Percentiles rank a stretch among this genome's conserved stretches.
Conservation (phyloP, 306 rosid species). For the Inga leiocalycina region DNA sequence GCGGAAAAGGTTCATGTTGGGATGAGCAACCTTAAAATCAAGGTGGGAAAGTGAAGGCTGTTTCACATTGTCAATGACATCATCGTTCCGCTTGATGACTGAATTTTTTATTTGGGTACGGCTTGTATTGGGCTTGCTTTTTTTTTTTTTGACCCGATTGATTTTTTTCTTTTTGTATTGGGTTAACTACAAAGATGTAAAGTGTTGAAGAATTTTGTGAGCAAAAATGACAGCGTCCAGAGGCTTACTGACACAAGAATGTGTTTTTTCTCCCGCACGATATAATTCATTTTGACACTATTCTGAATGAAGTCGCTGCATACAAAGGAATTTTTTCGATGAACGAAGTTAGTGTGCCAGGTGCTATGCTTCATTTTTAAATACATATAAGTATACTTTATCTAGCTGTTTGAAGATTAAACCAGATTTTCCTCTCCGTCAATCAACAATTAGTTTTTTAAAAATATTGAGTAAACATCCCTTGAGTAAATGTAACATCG, state of each 20-base stretch:
- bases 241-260: conserved; percentile 47
- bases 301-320: background rate
- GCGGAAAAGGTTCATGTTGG: conserved; percentile 65
- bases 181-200: conserved; percentile 60
- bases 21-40: conserved; percentile 73
- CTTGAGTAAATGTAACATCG: too few species aligned
- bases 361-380: too few species aligned
- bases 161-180: conserved; percentile 39
- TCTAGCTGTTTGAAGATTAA: too few species aligned
- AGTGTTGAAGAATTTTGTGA: conserved; percentile 58
- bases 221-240: conserved; percentile 27
- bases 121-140: conserved; percentile 36
- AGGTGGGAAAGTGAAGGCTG: conserved; percentile 74
- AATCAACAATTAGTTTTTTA: too few species aligned
- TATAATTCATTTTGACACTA: conserved; percentile 18
- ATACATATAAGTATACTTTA: too few species aligned
- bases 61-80: background rate
- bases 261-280: conserved; percentile 34
- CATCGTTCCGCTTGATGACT: conserved; percentile 32
- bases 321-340: too few species aligned
- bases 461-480: too few species aligned
- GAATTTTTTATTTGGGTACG: conserved; percentile 34
- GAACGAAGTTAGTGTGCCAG: too few species aligned
- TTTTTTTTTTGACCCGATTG: conserved; percentile 38
- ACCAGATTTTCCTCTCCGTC: too few species aligned